These are phyloP conservation scores for Pseudogymnoascus sp. DNA, from an alignment of 2,329 filamentous ascomycete genomes.

Conservation along the genomic window DNA sequence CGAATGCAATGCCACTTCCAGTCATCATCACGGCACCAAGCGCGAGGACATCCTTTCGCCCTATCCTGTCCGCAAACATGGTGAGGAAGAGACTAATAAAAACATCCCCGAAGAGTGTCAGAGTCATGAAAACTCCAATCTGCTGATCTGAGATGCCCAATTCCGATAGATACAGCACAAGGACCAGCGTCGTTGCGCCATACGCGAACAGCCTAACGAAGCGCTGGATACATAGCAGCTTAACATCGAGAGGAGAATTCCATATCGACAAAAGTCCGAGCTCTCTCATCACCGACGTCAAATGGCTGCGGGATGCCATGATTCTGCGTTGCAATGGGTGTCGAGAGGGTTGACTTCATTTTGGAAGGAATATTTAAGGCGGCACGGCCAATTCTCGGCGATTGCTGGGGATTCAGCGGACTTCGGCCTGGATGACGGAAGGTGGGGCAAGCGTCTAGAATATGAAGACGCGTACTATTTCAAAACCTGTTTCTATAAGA, in stretches of 20 bases:
- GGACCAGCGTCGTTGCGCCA: slow-evolving; percentile 47
- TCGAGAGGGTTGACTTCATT: neutral
- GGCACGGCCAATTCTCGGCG: neutral
- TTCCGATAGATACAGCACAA: slow-evolving; percentile 45
- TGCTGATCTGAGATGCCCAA: slow-evolving; percentile 41
- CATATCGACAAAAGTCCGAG: slow-evolving; percentile 38
- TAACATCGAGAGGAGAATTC: slow-evolving; percentile 39
- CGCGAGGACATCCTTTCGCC: slow-evolving; percentile 44
- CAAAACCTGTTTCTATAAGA: neutral
- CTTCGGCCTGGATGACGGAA: neutral
- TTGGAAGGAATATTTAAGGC: neutral
- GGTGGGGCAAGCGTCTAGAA: neutral
- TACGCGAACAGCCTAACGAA: slow-evolving; percentile 57
- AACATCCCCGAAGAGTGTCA: slow-evolving; percentile 52
- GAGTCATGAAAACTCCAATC: slow-evolving; percentile 57
- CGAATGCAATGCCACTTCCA: slow-evolving; percentile 47
- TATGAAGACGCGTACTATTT: neutral
- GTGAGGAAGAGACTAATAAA: slow-evolving; percentile 50
- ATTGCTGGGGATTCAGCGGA: neutral
- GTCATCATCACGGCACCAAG: slow-evolving; percentile 47
- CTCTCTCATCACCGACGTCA: slow-evolving; percentile 25
- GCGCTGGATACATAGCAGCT: slow-evolving; percentile 49
- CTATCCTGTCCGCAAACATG: slow-evolving; percentile 47
- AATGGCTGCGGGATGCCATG: neutral
- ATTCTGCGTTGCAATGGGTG: neutral